Percentiles rank a stretch among this genome's conserved stretches.
Evolutionary conservation across 2,329 filamentous ascomycete genomes (phyloP).

Genomic region (Penicillium sclerotiorum): DNA sequence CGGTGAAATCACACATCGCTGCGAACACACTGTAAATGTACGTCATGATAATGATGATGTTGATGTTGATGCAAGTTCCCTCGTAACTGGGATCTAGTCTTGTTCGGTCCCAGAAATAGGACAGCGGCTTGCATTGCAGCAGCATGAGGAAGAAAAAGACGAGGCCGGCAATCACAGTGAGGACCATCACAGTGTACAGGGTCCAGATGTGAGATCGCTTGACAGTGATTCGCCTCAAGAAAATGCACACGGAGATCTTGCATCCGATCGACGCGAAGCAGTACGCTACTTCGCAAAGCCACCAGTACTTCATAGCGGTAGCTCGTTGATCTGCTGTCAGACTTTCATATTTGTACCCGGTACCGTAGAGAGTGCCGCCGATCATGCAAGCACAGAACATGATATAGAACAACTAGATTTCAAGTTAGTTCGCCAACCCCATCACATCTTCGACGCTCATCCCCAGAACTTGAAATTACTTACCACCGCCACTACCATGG

Average conservation of each 20-base stretch:
- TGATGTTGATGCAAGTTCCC: constrained; percentile 46
- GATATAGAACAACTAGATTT: constrained; percentile 25
- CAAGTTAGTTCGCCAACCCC: no score
- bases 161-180: constrained; percentile 49
- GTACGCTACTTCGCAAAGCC: constrained; percentile 57
- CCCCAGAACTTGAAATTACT: not conserved
- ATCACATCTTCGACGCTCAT: no score
- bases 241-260: constrained; percentile 56
- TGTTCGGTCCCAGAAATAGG: constrained; percentile 52
- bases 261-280: constrained; percentile 50
- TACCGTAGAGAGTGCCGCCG: constrained; percentile 33
- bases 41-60: constrained; percentile 37
- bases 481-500: constrained; percentile 35
- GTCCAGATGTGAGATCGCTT: constrained; percentile 49
- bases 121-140: constrained; percentile 57
- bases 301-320: constrained; percentile 47
- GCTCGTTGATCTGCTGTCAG: constrained; percentile 22
- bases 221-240: constrained; percentile 56
- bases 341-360: constrained; percentile 24
- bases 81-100: constrained; percentile 30
- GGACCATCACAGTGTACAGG: constrained; percentile 49
- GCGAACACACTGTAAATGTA: constrained; percentile 38
- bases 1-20: constrained; percentile 53
- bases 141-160: constrained; percentile 56
- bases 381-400: constrained; percentile 37